phyloP scores from a whole-genome alignment of 306 rosid species.

The Heteromeles arbutifolia region DNA sequence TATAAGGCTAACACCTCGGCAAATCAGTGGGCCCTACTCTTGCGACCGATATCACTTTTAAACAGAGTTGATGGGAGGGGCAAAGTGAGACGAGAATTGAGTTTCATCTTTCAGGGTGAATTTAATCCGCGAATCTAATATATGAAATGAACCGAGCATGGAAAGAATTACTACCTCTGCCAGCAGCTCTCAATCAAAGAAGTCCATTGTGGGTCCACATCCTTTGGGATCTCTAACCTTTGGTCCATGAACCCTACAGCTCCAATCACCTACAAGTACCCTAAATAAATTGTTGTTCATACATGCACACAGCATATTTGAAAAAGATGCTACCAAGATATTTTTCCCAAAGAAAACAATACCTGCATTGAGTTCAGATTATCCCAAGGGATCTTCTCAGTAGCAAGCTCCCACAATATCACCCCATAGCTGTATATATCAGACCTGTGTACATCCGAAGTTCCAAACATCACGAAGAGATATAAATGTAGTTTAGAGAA shows the following conservation, averaged over 20 bases:
- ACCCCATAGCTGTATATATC: constrained; percentile 98
- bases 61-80: background rate
- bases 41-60: no score
- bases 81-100: background rate
- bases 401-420: constrained; percentile 93
- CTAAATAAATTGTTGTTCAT: constrained; percentile 44
- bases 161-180: constrained; percentile 45
- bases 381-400: constrained; percentile 98
- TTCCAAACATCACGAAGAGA: constrained; percentile 16
- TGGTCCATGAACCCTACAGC: constrained; percentile 99
- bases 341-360: constrained; percentile 30
- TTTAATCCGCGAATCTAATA: constrained; percentile 1
- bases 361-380: constrained; percentile 98
- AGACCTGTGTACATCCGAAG: constrained; percentile 49
- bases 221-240: constrained; percentile 82
- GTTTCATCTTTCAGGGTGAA: constrained; percentile 1
- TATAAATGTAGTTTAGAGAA: constrained; percentile 4
- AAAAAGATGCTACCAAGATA: background rate
- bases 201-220: constrained; percentile 80
- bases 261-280: constrained; percentile 82
- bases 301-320: constrained; percentile 6
- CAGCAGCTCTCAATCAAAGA: constrained; percentile 93
- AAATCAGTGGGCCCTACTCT: no score
- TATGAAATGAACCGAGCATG: background rate
- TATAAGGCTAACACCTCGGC: background rate